phyloP scores from a whole-genome alignment of 306 rosid species.

The Medicago truncatula region MtrunA17r5.0-ANR NC_053049.1:16928501-16929000 shows the following conservation, averaged over 20 bases:
- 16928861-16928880: constrained; percentile 29
- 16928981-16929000: constrained; percentile 31
- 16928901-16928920: constrained; percentile 12
- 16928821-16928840: constrained; percentile 4
- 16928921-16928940: not conserved
- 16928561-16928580: no score
- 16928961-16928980: not conserved
- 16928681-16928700: constrained; percentile 26
- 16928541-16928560: no score
- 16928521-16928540: no score
- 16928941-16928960: not conserved
- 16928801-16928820: constrained; percentile 31
- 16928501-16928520: no score
- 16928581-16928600: constrained; percentile 25
- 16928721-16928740: not conserved
- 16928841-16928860: constrained; percentile 35
- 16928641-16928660: not conserved
- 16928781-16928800: constrained; percentile 43
- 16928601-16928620: not conserved
- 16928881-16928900: not conserved
- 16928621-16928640: not conserved
- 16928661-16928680: constrained; percentile 17
- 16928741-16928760: constrained; percentile 3
- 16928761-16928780: constrained; percentile 44
- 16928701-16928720: not conserved